Evolutionary conservation across 805 yeast species (phyloP).

Genomic region (Candida chilensis): DNA sequence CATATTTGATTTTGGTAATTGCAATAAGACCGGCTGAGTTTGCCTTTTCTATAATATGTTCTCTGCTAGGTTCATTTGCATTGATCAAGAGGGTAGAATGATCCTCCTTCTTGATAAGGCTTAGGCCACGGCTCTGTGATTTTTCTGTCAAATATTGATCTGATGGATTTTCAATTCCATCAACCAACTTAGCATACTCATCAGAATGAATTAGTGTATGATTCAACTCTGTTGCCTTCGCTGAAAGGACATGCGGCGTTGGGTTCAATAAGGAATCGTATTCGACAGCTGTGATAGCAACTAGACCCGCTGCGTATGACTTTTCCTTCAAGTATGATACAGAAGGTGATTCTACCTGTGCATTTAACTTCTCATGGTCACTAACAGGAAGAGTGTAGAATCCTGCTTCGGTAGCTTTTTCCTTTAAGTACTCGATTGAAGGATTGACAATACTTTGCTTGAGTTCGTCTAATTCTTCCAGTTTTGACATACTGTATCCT

Average conservation of each 20-base stretch:
- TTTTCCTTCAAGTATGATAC: too few relatives aligned
- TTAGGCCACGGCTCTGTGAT: conserved; percentile 4
- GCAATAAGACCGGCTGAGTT: conserved; percentile 5
- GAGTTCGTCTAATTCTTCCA: not conserved
- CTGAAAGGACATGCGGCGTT: conserved; percentile 4
- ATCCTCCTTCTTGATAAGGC: not conserved
- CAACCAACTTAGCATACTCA: conserved; percentile 3
- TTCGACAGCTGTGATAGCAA: conserved; percentile 1
- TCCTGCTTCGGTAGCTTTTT: conserved; percentile 9
- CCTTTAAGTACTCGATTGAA: conserved; percentile 11
- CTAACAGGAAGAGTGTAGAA: conserved; percentile 5
- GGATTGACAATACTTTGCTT: conserved; percentile 10
- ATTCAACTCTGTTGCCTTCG: conserved; percentile 1
- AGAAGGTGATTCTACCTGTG: too few relatives aligned
- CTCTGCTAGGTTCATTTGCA: conserved; percentile 7
- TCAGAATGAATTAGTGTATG: conserved; percentile 3
- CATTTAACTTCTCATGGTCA: conserved; percentile 6
- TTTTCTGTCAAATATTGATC: conserved; percentile 4
- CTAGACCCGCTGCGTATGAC: too few relatives aligned
- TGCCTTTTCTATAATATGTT: conserved; percentile 6
- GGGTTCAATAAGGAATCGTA: conserved; percentile 7
- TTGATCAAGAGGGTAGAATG: conserved; percentile 5
- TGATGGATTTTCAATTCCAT: conserved; percentile 5
- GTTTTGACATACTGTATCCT: conserved; percentile 1
- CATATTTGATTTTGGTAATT: not conserved